Evolutionary conservation across 352 stramenopile genomes (phyloP).

Genomic region (Globisporangium solare): DNA sequence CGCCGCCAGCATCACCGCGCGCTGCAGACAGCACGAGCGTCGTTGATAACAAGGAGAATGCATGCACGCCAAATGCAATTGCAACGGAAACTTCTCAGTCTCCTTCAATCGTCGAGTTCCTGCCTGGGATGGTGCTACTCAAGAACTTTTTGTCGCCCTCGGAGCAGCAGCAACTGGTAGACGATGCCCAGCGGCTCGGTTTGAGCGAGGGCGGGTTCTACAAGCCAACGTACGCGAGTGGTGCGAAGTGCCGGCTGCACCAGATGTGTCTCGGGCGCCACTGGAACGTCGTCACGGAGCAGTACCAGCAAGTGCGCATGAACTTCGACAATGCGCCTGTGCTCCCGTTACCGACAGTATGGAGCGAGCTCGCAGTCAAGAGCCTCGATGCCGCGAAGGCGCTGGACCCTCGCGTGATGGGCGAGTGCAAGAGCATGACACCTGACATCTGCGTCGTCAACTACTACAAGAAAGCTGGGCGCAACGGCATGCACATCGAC

Average conservation of each 20-base stretch:
- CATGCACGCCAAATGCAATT: too few relatives aligned
- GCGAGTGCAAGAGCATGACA: conserved; percentile 33
- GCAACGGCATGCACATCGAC: conserved; percentile 74
- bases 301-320: conserved; percentile 52
- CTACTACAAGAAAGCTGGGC: conserved; percentile 70
- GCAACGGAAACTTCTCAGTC: too few relatives aligned
- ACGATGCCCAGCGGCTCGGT: conserved; percentile 44
- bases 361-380: conserved; percentile 28
- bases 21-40: not conserved
- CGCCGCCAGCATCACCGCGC: not conserved
- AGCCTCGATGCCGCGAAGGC: conserved; percentile 32
- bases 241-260: conserved; percentile 65
- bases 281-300: conserved; percentile 70
- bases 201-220: conserved; percentile 48
- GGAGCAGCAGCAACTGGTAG: conserved; percentile 55
- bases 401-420: conserved; percentile 41
- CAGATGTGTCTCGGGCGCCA: conserved; percentile 69
- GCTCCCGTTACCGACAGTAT: conserved; percentile 27
- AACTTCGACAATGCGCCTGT: conserved; percentile 45
- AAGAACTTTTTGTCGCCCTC: conserved; percentile 41
- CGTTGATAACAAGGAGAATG: too few relatives aligned
- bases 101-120: conserved; percentile 17
- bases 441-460: conserved; percentile 73
- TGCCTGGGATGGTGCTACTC: conserved; percentile 64
- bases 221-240: conserved; percentile 62